phyloP scores from a whole-genome alignment of 1,284 basidiomycete genomes.

The Apiotrichum veenhuisii region DNA sequence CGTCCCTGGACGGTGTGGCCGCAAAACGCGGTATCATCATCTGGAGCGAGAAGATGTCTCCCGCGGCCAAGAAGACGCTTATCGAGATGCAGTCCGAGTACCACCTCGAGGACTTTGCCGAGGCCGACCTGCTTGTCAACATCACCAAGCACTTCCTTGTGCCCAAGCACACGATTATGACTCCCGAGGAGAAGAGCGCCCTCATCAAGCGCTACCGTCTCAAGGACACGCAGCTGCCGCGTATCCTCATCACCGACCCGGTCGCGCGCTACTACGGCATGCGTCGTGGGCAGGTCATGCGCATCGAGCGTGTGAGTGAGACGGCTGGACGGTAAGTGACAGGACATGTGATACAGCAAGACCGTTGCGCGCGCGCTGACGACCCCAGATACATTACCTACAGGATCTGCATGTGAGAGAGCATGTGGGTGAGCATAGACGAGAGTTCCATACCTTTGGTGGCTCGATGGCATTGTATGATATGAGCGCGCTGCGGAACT shows the following conservation, averaged over 20 bases:
- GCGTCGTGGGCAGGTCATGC: conserved; percentile 92
- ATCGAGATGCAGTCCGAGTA: conserved; percentile 80
- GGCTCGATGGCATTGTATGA: conserved; percentile 9
- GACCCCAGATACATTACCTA: conserved; percentile 46
- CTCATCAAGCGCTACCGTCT: conserved; percentile 91
- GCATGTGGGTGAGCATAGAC: conserved; percentile 1
- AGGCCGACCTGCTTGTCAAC: conserved; percentile 93
- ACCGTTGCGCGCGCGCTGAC: background rate
- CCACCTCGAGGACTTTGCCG: conserved; percentile 92
- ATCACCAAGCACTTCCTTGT: conserved; percentile 95
- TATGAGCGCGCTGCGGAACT: background rate
- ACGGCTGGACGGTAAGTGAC: conserved; percentile 76
- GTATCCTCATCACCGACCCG: conserved; percentile 93
- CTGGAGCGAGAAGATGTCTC: conserved; percentile 93
- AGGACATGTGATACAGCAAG: background rate
- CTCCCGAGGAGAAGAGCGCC: conserved; percentile 77
- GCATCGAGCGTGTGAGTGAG: conserved; percentile 95
- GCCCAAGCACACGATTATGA: conserved; percentile 86
- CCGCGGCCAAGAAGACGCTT: conserved; percentile 93
- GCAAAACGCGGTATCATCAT: conserved; percentile 92
- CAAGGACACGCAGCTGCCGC: conserved; percentile 95
- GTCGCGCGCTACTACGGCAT: conserved; percentile 97
- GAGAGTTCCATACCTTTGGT: background rate
- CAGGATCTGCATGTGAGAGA: conserved; percentile 47
- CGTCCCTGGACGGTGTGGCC: conserved; percentile 80